Conservation (phyloP, 1,284 basidiomycete species). For the Trichosporon coremiiforme region DNA sequence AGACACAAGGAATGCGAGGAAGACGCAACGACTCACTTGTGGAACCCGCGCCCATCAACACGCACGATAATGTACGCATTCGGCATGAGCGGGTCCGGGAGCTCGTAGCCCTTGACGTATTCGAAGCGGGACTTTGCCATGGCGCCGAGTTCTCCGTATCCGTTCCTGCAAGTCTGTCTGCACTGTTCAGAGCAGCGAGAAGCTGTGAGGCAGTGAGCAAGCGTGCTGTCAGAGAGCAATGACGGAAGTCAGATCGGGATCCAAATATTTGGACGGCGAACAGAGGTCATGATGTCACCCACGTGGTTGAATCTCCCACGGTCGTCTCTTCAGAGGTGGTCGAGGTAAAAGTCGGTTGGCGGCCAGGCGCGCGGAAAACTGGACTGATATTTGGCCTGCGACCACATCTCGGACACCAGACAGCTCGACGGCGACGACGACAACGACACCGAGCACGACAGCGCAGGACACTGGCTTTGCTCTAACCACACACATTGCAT, state of each 20-base stretch:
- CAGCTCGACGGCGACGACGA: neutral
- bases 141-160: too few relatives aligned
- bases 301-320: constrained; percentile 23
- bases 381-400: neutral
- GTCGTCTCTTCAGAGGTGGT: neutral
- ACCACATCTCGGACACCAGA: neutral
- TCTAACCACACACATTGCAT: neutral
- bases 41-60: constrained; percentile 92
- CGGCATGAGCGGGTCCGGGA: constrained; percentile 81
- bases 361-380: neutral
- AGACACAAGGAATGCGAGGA: neutral
- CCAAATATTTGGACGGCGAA: constrained; percentile 12
- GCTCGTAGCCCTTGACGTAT: constrained; percentile 88
- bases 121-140: constrained; percentile 93
- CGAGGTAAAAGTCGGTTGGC: constrained; percentile 2
- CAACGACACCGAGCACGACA: neutral
- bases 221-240: too few relatives aligned
- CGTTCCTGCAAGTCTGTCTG: too few relatives aligned
- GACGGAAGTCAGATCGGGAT: neutral
- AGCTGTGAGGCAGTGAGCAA: too few relatives aligned
- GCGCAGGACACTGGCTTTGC: neutral
- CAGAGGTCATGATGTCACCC: neutral
- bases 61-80: constrained; percentile 83
- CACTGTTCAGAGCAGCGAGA: too few relatives aligned
- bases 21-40: constrained; percentile 66